Base-by-base conservation (phyloP, 768 basidiomycete genomes). In the Exsudoporus frostii region DNA sequence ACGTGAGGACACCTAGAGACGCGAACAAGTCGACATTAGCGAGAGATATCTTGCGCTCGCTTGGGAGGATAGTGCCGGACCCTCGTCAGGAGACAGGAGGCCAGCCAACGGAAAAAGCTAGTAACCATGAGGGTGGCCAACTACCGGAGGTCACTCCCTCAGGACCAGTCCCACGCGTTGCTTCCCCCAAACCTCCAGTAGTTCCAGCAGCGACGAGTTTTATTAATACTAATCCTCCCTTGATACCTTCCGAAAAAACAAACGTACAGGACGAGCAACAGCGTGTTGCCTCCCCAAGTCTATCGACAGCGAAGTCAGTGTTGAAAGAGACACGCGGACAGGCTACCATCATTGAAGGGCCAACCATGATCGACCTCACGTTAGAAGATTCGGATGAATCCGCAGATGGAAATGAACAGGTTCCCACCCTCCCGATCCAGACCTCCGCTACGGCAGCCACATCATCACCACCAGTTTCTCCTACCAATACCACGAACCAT, bases 11-110 rank as follows among this genome's bases (percentile, higher is more conserved):
- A 1, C 72, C 71, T 15, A 65, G 64, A 32, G 67, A 80, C 27
- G 82, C 79, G 7, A 74, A 83, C 61, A 79, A 72, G 57, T 76
- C 67, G 42, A 73, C 72, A 39, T 72, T 87, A 25, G 84, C 85
- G 2, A 75, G 71, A 40, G 83, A 85, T 64, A 71, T 87, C 41
- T 57, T 87, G 20, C 75, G 74, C 40, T 80, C 82, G 7, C 72
- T 86, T 4, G 77, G 78, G 17, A 55, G 55, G 41, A 54, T 59
- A 22, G 25, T 37, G 5, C 56, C 58, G 6, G 48, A 54, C 29
- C 34, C 45, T 29, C 39, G 1, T 30, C 51, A 51, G n/a, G 65
- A 59, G 27, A 17, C n/a, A 14, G 48, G 32, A 51, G 40, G 41
- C 37, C 34, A 54, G 24, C 29, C 25, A 15, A 42, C 15, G 30